These are phyloP conservation scores for Ophidiomyces ophidiicola DNA, from an alignment of 2,329 filamentous ascomycete genomes.

Conservation along the genomic window DNA sequence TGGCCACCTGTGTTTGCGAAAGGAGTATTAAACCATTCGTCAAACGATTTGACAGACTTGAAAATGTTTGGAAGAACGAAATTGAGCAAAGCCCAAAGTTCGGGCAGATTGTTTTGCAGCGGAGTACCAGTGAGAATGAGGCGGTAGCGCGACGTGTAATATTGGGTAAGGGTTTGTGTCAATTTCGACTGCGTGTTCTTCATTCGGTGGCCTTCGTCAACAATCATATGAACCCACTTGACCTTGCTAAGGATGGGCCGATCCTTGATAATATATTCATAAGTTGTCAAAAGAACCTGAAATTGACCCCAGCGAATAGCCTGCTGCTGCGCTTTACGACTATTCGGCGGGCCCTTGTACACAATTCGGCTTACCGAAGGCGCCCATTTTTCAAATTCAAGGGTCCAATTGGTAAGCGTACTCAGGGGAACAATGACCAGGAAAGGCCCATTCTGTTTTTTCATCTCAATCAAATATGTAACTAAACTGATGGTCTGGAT, in stretches of 20 bases:
- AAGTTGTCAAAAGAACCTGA: slow-evolving; percentile 92
- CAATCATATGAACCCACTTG: slow-evolving; percentile 99
- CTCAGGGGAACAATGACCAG: slow-evolving; percentile 93
- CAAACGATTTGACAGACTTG: slow-evolving; percentile 97
- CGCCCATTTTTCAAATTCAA: slow-evolving; percentile 98
- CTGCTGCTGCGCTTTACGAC: slow-evolving; percentile 80
- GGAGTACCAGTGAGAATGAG: slow-evolving; percentile 96
- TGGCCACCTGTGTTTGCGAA: slow-evolving; percentile 97
- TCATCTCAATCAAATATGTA: slow-evolving; percentile 92
- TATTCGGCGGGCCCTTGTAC: slow-evolving; percentile 87
- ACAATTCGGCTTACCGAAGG: slow-evolving; percentile 76
- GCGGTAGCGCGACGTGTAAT: slow-evolving; percentile 89
- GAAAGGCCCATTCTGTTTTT: slow-evolving; percentile 82
- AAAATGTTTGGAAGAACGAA: slow-evolving; percentile 97
- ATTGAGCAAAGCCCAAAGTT: slow-evolving; percentile 96
- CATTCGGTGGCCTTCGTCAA: slow-evolving; percentile 98
- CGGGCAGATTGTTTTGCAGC: slow-evolving; percentile 89
- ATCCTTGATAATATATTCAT: slow-evolving; percentile 99
- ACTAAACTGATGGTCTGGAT: slow-evolving; percentile 98
- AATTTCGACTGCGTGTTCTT: slow-evolving; percentile 96
- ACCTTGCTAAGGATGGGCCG: slow-evolving; percentile 90
- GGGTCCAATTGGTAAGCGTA: slow-evolving; percentile 96
- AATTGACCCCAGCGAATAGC: slow-evolving; percentile 90
- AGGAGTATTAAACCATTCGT: slow-evolving; percentile 99
- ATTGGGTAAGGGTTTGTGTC: slow-evolving; percentile 84